Base-by-base conservation (phyloP, 257 asterid genomes). In the Knoxia roxburghii region DNA sequence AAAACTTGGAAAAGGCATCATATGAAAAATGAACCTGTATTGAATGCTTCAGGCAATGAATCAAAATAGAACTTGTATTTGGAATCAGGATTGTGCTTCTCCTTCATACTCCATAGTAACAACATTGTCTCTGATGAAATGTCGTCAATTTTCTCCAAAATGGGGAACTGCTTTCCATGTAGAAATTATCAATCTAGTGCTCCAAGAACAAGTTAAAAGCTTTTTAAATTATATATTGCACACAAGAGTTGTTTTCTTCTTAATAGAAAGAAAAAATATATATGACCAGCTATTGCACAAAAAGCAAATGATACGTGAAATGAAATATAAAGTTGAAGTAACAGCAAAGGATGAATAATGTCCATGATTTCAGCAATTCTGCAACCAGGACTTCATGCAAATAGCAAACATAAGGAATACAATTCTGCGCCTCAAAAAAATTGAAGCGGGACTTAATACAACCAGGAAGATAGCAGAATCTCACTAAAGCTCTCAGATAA, bases 51-150 rank as follows among this genome's bases (percentile, higher is more conserved):
- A 0, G 97, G 97, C 51, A 93, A 78, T 23, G 95, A 70, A 67
- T 86, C 96, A 65, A 90, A 93, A 79, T 86, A 93, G 70, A 85
- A 76, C 82, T 79, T 88, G 72, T 79, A 86, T 65, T 71, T 84
- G 78, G 98, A 92, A 50, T 51, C 40, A 12, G 63, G 64, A 54
- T 86, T 78, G 83, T 87, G 82, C 84, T 79, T 91, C 88, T 92
- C 98, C 87, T 83, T 93, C 95, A 93, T 88, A 94, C 98, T 88
- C 98, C 98, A 93, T 73, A 93, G 78, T 46, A 93, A 87, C 82
- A 93, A 68, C 94, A 93, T 85, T 68, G 98, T 93, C 83, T 90
- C 98, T 64, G 78, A 82, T 35, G 95, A 82, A 65, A 90, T 87
- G 73, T 95, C 95, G 9, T 82, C 91, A 63, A 86, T 58, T 71